Evolutionary conservation across 1,139 yeast species (phyloP).

Genomic region (Blastobotrys illinoisensis): DNA sequence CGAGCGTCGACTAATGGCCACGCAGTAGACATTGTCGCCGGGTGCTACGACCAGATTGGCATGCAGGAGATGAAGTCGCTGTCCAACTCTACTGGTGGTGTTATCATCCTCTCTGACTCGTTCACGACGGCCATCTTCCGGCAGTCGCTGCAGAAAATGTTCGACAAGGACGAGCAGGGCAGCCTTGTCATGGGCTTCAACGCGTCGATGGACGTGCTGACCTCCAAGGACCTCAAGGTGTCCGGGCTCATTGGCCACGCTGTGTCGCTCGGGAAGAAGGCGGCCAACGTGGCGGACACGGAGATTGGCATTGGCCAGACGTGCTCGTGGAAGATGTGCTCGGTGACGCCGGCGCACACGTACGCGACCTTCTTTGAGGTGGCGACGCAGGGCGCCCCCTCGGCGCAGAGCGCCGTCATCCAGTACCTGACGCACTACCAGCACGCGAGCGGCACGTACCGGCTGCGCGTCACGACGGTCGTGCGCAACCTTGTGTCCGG

Average conservation of each 20-base stretch:
- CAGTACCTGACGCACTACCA: slow-evolving; percentile 79
- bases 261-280: slow-evolving; percentile 51
- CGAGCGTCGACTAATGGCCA: slow-evolving; percentile 76
- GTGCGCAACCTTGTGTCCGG: slow-evolving; percentile 54
- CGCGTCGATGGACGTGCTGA: slow-evolving; percentile 70
- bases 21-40: slow-evolving; percentile 89
- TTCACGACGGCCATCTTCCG: slow-evolving; percentile 95
- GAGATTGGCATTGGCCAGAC: slow-evolving; percentile 94
- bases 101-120: slow-evolving; percentile 83
- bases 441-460: slow-evolving; percentile 52
- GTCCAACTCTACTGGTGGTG: slow-evolving; percentile 90
- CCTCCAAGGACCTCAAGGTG: slow-evolving; percentile 82
- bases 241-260: slow-evolving; percentile 96
- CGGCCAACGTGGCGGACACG: slow-evolving; percentile 73
- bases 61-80: slow-evolving; percentile 92
- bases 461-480: slow-evolving; percentile 88
- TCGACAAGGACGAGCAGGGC: slow-evolving; percentile 81
- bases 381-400: slow-evolving; percentile 40
- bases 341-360: slow-evolving; percentile 81
- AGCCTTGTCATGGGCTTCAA: slow-evolving; percentile 69
- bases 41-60: slow-evolving; percentile 97
- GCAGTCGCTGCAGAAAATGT: slow-evolving; percentile 84
- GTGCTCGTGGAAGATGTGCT: slow-evolving; percentile 79
- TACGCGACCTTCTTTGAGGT: slow-evolving; percentile 89
- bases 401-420: slow-evolving; percentile 61